Evolutionary conservation across 2,329 filamentous ascomycete species (phyloP).

Genomic region (Colletotrichum sp.): DNA sequence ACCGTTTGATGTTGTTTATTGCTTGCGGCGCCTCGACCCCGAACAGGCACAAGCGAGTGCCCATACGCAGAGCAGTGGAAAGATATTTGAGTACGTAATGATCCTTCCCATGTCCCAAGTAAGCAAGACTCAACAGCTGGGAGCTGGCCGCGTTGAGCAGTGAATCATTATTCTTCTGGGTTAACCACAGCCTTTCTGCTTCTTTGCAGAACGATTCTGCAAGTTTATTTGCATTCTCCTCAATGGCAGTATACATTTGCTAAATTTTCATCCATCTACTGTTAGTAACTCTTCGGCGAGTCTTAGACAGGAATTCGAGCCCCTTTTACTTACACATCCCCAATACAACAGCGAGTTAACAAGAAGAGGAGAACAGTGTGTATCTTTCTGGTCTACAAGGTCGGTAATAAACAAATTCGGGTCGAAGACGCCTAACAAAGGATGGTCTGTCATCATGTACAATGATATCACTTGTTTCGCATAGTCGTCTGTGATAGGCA

Average conservation of each 20-base stretch:
- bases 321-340: slow-evolving; percentile 34
- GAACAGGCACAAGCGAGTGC: slow-evolving; percentile 33
- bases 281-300: not conserved
- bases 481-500: slow-evolving; percentile 30
- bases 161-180: slow-evolving; percentile 17
- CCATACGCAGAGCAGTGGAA: slow-evolving; percentile 32
- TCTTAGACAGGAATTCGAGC: not conserved
- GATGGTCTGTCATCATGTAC: slow-evolving; percentile 42
- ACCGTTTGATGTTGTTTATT: not conserved
- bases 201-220: slow-evolving; percentile 27
- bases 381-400: slow-evolving; percentile 25
- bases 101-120: slow-evolving; percentile 38
- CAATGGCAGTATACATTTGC: slow-evolving; percentile 40
- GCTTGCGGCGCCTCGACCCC: slow-evolving; percentile 13
- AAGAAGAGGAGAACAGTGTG: slow-evolving; percentile 37
- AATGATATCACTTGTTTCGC: slow-evolving; percentile 37
- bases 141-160: slow-evolving; percentile 33
- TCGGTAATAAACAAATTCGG: slow-evolving; percentile 36
- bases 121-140: slow-evolving; percentile 36
- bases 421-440: slow-evolving; percentile 39
- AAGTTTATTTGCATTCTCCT: slow-evolving; percentile 22
- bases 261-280: slow-evolving; percentile 2
- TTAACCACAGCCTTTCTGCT: slow-evolving; percentile 30
- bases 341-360: slow-evolving; percentile 39
- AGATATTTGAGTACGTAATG: slow-evolving; percentile 35